These are phyloP conservation scores for Teunomyces lycoperdinae DNA, from an alignment of 805 yeast species.

Conservation along the genomic window DNA sequence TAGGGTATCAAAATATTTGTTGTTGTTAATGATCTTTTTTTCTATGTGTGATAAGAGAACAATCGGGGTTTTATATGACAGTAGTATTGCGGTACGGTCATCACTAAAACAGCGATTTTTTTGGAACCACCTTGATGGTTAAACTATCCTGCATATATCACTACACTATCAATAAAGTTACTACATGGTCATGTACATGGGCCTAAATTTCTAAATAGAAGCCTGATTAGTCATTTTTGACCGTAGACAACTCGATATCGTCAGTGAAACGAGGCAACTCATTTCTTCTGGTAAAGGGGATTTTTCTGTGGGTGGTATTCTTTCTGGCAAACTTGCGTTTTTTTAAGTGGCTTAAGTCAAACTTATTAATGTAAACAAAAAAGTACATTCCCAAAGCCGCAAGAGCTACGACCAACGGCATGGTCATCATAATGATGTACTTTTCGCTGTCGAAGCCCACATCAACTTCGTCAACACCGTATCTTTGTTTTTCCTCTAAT, in stretches of 20 bases:
- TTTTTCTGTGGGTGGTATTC: conserved; percentile 27
- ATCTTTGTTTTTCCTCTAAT: conserved; percentile 29
- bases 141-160: not conserved
- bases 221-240: conserved; percentile 11
- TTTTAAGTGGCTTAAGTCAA: conserved; percentile 42
- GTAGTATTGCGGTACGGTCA: not conserved
- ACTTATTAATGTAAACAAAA: conserved; percentile 55
- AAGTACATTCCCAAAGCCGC: conserved; percentile 63
- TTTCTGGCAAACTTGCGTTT: conserved; percentile 26
- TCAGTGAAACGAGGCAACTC: conserved; percentile 34
- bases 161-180: not conserved
- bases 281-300: conserved; percentile 25
- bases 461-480: conserved; percentile 33
- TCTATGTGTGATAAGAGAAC: not conserved
- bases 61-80: not conserved
- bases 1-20: not conserved
- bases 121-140: not conserved
- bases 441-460: conserved; percentile 53
- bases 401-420: conserved; percentile 64
- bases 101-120: not conserved
- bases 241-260: conserved; percentile 14
- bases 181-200: not conserved
- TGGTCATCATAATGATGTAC: conserved; percentile 62
- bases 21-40: not conserved
- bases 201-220: not conserved